Percentiles rank a stretch among this genome's conserved stretches.
These are phyloP conservation scores for Sisymbrium altissimum DNA, from an alignment of 345 rosid genomes.

Conservation along the genomic window DNA sequence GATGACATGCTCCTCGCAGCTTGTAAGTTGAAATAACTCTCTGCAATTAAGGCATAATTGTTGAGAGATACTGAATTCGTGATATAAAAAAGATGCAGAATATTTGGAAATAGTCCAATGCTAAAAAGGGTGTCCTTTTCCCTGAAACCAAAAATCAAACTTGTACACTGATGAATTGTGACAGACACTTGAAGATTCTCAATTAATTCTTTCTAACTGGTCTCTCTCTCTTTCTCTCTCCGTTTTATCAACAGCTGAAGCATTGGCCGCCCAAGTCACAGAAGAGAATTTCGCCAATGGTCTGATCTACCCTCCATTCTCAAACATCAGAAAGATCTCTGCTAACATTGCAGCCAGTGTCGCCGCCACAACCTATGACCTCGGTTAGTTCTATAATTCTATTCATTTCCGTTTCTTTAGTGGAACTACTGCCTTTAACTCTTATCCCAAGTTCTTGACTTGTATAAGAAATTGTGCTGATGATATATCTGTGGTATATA, in stretches of 20 bases:
- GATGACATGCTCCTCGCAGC: slow-evolving; percentile 99
- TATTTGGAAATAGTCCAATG: too few species aligned
- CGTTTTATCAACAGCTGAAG: slow-evolving; percentile 61
- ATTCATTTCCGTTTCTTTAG: not conserved
- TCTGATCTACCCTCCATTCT: slow-evolving; percentile 86
- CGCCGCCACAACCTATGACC: slow-evolving; percentile 90
- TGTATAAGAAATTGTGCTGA: not conserved
- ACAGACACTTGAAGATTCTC: not conserved
- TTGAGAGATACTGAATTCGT: not conserved
- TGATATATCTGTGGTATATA: slow-evolving; percentile 30
- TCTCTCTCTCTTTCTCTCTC: not conserved
- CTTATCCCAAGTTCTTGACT: not conserved
- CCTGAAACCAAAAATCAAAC: not conserved
- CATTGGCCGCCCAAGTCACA: slow-evolving; percentile 78
- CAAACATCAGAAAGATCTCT: slow-evolving; percentile 85
- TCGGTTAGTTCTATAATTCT: slow-evolving; percentile 56
- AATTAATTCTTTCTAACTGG: not conserved
- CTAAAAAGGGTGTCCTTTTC: too few species aligned
- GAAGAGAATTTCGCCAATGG: slow-evolving; percentile 67
- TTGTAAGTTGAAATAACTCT: slow-evolving; percentile 50
- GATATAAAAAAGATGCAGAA: too few species aligned
- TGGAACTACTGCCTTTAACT: not conserved
- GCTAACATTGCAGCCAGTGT: slow-evolving; percentile 86
- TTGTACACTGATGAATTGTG: too few species aligned
- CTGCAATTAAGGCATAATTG: not conserved